Conservation (phyloP, 1,284 basidiomycete species). For the Athelia psychrophila region DNA sequence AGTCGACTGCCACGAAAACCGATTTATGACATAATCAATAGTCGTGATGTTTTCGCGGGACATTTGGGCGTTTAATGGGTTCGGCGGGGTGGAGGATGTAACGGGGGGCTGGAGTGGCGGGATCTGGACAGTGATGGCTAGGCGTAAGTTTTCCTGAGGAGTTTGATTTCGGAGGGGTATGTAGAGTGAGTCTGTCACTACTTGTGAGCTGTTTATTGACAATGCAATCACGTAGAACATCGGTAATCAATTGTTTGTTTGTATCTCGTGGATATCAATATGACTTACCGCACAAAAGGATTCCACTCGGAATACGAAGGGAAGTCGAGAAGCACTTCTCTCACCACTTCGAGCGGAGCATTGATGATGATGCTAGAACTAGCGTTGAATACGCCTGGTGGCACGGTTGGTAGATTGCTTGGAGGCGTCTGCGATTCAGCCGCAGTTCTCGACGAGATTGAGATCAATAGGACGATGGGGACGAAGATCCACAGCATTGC, state of each 20-base stretch:
- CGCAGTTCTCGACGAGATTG: too few relatives aligned
- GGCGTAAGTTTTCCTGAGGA: conserved; percentile 15
- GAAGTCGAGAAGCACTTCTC: conserved; percentile 25
- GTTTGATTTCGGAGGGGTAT: conserved; percentile 21
- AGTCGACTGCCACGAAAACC: conserved; percentile 23
- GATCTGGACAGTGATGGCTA: conserved; percentile 25
- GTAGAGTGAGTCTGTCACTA: conserved; percentile 22
- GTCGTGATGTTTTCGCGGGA: conserved; percentile 28
- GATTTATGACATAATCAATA: conserved; percentile 16
- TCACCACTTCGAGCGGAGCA: conserved; percentile 22
- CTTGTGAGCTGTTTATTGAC: conserved; percentile 19
- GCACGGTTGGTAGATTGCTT: conserved; percentile 17
- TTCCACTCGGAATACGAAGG: conserved; percentile 28
- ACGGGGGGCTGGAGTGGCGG: conserved; percentile 26
- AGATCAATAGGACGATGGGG: too few relatives aligned
- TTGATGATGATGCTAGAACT: conserved; percentile 21
- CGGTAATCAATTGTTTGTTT: too few relatives aligned
- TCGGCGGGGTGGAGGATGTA: conserved; percentile 18
- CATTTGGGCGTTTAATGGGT: conserved; percentile 20
- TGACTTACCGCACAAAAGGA: conserved; percentile 27
- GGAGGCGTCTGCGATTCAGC: too few relatives aligned
- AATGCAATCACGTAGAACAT: background rate
- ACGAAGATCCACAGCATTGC: too few relatives aligned
- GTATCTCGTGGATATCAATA: background rate
- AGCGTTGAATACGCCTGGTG: conserved; percentile 22